phyloP scores from a whole-genome alignment of 768 basidiomycete species.

The Cubamyces sp. region DNA sequence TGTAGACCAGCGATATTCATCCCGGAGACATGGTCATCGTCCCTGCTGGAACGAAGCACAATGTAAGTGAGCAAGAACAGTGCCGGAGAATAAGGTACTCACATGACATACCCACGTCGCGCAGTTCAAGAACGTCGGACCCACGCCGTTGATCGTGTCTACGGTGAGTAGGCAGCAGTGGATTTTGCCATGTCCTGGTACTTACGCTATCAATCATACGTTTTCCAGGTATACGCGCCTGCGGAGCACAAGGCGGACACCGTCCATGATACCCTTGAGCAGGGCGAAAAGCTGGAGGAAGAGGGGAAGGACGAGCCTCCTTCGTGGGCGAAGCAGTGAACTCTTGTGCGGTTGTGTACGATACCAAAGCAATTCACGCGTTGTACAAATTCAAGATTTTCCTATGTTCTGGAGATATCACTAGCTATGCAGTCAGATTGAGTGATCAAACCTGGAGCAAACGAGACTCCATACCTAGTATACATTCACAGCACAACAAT shows the following conservation, averaged over 20 bases:
- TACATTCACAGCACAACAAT: not conserved
- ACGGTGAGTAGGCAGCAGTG: slow-evolving; percentile 24
- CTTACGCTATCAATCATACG: not conserved
- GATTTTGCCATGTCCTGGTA: no score
- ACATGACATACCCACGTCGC: slow-evolving; percentile 6
- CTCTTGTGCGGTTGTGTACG: not conserved
- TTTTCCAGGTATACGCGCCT: slow-evolving; percentile 33
- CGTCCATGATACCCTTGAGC: slow-evolving; percentile 31
- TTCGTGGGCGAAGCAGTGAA: slow-evolving; percentile 29
- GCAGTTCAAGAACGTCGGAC: slow-evolving; percentile 34
- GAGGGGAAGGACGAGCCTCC: slow-evolving; percentile 37
- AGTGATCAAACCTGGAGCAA: not conserved
- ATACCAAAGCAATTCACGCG: no score
- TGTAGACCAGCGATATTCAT: slow-evolving; percentile 24
- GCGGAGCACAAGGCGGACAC: slow-evolving; percentile 37
- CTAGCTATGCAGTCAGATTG: not conserved
- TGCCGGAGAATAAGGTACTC: not conserved
- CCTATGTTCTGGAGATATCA: not conserved
- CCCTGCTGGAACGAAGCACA: slow-evolving; percentile 34
- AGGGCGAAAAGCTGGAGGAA: slow-evolving; percentile 35
- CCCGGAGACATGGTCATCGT: slow-evolving; percentile 35
- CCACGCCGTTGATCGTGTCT: slow-evolving; percentile 32
- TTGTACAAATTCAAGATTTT: not conserved
- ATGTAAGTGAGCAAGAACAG: slow-evolving; percentile 23
- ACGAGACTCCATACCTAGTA: not conserved